Evolutionary conservation across 2,329 filamentous ascomycete genomes (phyloP).

Genomic region (Beauveria sp.): DNA sequence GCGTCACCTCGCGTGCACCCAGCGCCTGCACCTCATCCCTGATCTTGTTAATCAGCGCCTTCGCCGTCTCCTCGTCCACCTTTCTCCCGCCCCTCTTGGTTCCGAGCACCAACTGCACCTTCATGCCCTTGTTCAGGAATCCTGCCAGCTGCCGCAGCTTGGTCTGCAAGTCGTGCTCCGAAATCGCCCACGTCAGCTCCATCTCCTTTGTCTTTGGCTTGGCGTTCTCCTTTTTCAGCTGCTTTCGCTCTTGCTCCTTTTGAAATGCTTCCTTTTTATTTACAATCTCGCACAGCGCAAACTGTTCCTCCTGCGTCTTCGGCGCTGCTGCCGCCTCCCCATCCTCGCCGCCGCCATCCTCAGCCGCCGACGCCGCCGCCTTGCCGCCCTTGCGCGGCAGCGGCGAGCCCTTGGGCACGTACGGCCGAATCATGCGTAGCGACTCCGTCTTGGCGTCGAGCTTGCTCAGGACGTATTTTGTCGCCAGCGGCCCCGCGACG

Average conservation of each 20-base stretch:
- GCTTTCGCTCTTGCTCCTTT: slow-evolving; percentile 35
- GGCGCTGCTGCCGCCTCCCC: slow-evolving; percentile 14
- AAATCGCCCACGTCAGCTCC: slow-evolving; percentile 89
- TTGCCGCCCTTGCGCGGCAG: background rate
- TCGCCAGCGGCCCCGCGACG: slow-evolving; percentile 31
- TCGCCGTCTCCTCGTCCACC: slow-evolving; percentile 54
- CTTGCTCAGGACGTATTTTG: slow-evolving; percentile 32
- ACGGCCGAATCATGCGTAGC: slow-evolving; percentile 35
- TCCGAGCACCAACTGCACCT: slow-evolving; percentile 67
- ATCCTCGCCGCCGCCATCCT: background rate
- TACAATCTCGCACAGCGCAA: slow-evolving; percentile 64
- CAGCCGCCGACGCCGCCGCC: background rate
- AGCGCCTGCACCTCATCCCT: slow-evolving; percentile 25
- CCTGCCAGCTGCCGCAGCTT: slow-evolving; percentile 57
- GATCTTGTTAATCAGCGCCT: slow-evolving; percentile 42
- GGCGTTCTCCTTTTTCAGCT: slow-evolving; percentile 33
- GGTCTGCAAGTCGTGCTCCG: slow-evolving; percentile 64
- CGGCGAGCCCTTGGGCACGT: slow-evolving; percentile 22
- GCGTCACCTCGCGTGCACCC: slow-evolving; percentile 37
- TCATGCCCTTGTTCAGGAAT: slow-evolving; percentile 68
- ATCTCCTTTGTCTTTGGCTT: slow-evolving; percentile 58
- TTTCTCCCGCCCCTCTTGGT: slow-evolving; percentile 53
- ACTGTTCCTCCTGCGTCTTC: slow-evolving; percentile 16
- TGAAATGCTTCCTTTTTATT: slow-evolving; percentile 45
- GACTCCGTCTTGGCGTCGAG: slow-evolving; percentile 27